Evolutionary conservation across 2,329 filamentous ascomycete species (phyloP).

Genomic region (Pyricularia grisea): DNA sequence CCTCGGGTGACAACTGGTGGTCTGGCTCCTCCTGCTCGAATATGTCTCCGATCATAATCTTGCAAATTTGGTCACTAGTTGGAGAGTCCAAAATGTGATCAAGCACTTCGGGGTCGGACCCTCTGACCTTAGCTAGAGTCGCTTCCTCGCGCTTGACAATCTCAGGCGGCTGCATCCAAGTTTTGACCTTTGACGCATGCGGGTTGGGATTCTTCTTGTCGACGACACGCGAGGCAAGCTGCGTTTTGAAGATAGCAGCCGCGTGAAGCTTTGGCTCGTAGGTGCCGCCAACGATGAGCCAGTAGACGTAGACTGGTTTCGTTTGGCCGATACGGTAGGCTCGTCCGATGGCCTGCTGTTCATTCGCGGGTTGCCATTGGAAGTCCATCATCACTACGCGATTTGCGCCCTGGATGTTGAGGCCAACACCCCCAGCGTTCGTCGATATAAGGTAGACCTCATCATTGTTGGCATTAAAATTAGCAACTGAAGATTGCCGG

Average conservation of each 20-base stretch:
- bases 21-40: conserved; percentile 63
- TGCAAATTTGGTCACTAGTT: conserved; percentile 31
- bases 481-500: conserved; percentile 55
- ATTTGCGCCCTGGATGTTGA: conserved; percentile 79
- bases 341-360: conserved; percentile 80
- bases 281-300: conserved; percentile 67
- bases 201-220: conserved; percentile 73
- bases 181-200: conserved; percentile 45
- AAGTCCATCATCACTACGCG: conserved; percentile 82
- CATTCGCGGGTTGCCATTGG: conserved; percentile 68
- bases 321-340: conserved; percentile 78
- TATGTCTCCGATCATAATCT: conserved; percentile 59
- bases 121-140: conserved; percentile 25
- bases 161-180: conserved; percentile 52
- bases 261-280: conserved; percentile 70
- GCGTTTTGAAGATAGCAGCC: conserved; percentile 70
- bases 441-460: conserved; percentile 77
- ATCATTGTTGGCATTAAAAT: conserved; percentile 51
- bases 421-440: conserved; percentile 67
- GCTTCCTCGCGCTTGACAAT: conserved; percentile 42
- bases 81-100: conserved; percentile 32
- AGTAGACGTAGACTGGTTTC: conserved; percentile 78
- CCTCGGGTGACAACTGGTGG: conserved; percentile 48
- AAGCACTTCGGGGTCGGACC: conserved; percentile 56
- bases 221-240: conserved; percentile 69